These are phyloP conservation scores for Nemania sp. DNA, from an alignment of 2,329 filamentous ascomycete genomes.

Conservation along the genomic window DNA sequence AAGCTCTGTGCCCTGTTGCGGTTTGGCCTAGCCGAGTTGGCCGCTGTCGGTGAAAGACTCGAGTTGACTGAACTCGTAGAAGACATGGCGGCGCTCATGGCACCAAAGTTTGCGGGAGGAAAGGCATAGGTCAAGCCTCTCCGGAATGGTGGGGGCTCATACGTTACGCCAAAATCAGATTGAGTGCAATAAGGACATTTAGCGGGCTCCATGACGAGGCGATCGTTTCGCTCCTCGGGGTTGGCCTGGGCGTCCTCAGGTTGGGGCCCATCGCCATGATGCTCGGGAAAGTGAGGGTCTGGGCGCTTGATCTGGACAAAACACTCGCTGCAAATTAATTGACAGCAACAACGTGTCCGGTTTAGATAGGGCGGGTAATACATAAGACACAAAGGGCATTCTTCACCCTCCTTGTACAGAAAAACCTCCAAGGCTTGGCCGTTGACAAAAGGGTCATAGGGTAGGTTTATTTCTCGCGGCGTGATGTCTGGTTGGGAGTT, in stretches of 20 bases:
- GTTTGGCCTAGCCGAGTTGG: constrained; percentile 51
- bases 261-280: constrained; percentile 60
- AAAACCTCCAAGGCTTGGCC: constrained; percentile 94
- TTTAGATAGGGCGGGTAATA: constrained; percentile 97
- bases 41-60: constrained; percentile 57
- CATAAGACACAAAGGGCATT: constrained; percentile 97
- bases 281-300: constrained; percentile 81
- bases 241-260: constrained; percentile 48
- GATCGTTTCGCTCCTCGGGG: constrained; percentile 66
- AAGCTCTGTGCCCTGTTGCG: constrained; percentile 69
- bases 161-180: constrained; percentile 95
- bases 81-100: constrained; percentile 80
- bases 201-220: constrained; percentile 90
- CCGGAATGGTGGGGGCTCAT: constrained; percentile 88
- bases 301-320: constrained; percentile 96
- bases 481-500: constrained; percentile 76
- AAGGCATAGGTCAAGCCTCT: constrained; percentile 80
- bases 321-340: constrained; percentile 96
- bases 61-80: constrained; percentile 85
- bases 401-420: constrained; percentile 88
- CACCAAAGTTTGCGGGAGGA: constrained; percentile 59
- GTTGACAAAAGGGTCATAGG: constrained; percentile 88
- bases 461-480: constrained; percentile 82
- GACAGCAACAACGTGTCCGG: constrained; percentile 93
- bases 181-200: constrained; percentile 96